Evolutionary conservation across 495 filamentous ascomycete species (phyloP), one percentile per base, ranked within the genome.

Genomic region (Amorphotheca resinae): DNA sequence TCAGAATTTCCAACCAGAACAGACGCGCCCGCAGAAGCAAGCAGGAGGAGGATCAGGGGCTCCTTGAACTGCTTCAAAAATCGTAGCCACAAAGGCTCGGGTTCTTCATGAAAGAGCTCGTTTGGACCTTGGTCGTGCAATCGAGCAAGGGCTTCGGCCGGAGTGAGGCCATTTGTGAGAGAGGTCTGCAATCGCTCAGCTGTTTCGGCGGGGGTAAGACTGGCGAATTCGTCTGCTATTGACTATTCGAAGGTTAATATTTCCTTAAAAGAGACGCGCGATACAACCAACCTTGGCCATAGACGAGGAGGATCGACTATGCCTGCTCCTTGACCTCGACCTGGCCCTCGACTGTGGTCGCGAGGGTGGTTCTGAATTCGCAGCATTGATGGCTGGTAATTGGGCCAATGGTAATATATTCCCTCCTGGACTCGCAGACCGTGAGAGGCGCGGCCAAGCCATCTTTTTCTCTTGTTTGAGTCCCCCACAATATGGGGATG

Each of bases 41-140:
- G 76, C 9, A 99, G 72, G n/a, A 99, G 75, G 9, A 96, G 61
- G 33, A 79, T 79, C 28, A 99, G 79, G 25, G 95, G 76, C 57
- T 99, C 91, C 52, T 86, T 80, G 63, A 99, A 99, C 57, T 99
- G 91, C 62, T 93, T 88, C 50, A 94, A 60, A 54, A 99, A 99
- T 41, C 88, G 82, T 22, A 95, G 62, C 83, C 91, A 96, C 39
- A 95, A 62, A 12, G 91, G 87, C 64, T 99, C 91, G 3, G 88
- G 86, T 46, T 87, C 80, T 42, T 93, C 85, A 51, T 88, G 85
- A 4, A 89, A 86, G 33, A 99, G 79, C 61, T 99, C 91, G 57
- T 99, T 99, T 8, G 84, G 77, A 18, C 91, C 91, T 70, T 91
- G 72, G 42, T 79, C 76, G 44, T 77, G 72, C 22, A 94, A 65